Evolutionary conservation across 495 filamentous ascomycete genomes (phyloP).

Genomic region (Neurospora sp.): DNA sequence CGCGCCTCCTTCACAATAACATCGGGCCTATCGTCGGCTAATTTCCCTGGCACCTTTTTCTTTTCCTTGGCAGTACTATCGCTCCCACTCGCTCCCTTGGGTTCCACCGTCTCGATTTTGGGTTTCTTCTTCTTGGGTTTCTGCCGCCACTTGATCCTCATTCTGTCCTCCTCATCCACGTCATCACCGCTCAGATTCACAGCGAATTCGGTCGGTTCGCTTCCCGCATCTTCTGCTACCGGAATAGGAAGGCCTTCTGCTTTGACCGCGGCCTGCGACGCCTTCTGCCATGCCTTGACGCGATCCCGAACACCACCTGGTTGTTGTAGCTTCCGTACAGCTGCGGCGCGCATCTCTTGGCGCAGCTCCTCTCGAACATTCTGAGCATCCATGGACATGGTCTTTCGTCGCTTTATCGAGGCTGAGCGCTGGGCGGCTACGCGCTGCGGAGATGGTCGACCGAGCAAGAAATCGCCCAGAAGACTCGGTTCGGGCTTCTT

Average conservation of each 20-base stretch:
- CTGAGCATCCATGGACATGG: conserved; percentile 27
- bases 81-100: conserved; percentile 14
- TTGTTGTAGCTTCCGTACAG: conserved; percentile 35
- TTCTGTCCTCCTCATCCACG: conserved; percentile 39
- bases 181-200: conserved; percentile 34
- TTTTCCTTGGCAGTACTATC: conserved; percentile 14
- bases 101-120: conserved; percentile 11
- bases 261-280: conserved; percentile 44
- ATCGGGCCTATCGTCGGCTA: conserved; percentile 2
- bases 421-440: conserved; percentile 28
- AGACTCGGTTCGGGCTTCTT: conserved; percentile 30
- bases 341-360: conserved; percentile 40
- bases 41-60: conserved; percentile 21
- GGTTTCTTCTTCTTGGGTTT: conserved; percentile 24
- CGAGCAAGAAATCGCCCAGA: conserved; percentile 43
- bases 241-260: conserved; percentile 21
- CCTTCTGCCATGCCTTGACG: conserved; percentile 71
- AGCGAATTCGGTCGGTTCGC: conserved; percentile 35
- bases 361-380: conserved; percentile 29
- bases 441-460: conserved; percentile 38
- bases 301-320: conserved; percentile 51
- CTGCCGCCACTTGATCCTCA: conserved; percentile 36
- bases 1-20: background rate
- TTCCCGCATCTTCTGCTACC: conserved; percentile 27
- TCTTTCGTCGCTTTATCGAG: conserved; percentile 28